Base-by-base conservation (phyloP, 2,329 filamentous ascomycete genomes). In the Colletotrichum spinosum region DNA sequence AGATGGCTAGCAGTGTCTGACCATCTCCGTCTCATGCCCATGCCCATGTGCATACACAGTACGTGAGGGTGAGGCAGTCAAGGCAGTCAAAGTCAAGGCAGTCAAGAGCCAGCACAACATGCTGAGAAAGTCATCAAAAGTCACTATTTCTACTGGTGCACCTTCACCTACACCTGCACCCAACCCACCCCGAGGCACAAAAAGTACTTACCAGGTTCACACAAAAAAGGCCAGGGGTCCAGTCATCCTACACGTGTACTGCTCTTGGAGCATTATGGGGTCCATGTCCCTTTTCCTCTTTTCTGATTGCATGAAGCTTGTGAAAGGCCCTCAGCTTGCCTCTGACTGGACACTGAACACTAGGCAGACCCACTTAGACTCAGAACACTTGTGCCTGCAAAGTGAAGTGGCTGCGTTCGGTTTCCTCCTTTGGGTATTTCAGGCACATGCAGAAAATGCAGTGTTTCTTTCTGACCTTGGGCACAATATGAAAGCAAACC, bases 291-390 rank as follows among this genome's bases (percentile, higher is more conserved):
- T 15, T 34, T 13, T 50, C 17, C 44, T 48, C 42, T 37, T 49
- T 55, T 44, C 55, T 59, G 60, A 54, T 64, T 60, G 55, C 55
- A 64, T 60, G 60, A 64, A 64, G 55, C 60, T 50, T 64, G 55
- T 54, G 55, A 55, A 39, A n/a, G 45, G 13, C 35, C 15, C 55
- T 50, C 33, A 60, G 60, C 60, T 53, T 53, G 5, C 2, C 35
- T 46, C 2, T 33, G 48, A 41, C 13, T 57, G 55, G 55, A 1
- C 13, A 17, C 9, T 13, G 8, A 6, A 12, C 25, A 25, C 17
- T 34, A 34, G 5, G 17, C 10, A 33, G 45, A 17, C 12, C 55
- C 55, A 50, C 45, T 50, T 44, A 46, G 33, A 49, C 45, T 48
- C 37, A 38, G 50, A 41, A 41, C 17, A 41, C 25, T 25, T 25